These are phyloP conservation scores for Oidiodendron maius DNA, from an alignment of 495 filamentous ascomycete species.

Conservation along the genomic window DNA sequence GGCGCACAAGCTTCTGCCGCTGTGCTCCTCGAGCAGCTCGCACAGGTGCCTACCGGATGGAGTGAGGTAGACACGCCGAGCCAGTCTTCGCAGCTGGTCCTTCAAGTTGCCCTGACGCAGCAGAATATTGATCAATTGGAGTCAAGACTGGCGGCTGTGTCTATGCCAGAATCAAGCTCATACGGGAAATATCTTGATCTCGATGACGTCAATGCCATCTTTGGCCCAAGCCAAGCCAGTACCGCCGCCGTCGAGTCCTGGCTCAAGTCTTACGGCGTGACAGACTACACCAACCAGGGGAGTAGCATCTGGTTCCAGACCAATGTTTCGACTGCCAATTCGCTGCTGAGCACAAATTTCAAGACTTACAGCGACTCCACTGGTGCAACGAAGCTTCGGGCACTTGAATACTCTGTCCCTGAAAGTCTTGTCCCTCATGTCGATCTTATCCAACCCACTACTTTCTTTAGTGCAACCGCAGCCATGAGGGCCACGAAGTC, in stretches of 20 bases:
- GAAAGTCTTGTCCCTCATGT: slow-evolving; percentile 43
- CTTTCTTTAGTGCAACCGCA: slow-evolving; percentile 46
- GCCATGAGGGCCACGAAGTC: background rate
- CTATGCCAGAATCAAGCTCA: slow-evolving; percentile 44
- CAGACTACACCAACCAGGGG: background rate
- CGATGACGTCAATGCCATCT: slow-evolving; percentile 44
- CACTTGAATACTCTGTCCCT: slow-evolving; percentile 60
- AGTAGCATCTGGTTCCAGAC: slow-evolving; percentile 18
- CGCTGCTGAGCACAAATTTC: slow-evolving; percentile 42
- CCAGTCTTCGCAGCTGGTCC: slow-evolving; percentile 21
- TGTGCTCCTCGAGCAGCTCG: slow-evolving; percentile 39
- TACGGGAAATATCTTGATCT: slow-evolving; percentile 54
- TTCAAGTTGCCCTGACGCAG: slow-evolving; percentile 37
- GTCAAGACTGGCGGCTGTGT: slow-evolving; percentile 45
- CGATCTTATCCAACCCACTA: slow-evolving; percentile 55
- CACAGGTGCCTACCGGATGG: slow-evolving; percentile 42
- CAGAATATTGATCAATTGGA: slow-evolving; percentile 50
- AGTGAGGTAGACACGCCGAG: slow-evolving; percentile 26
- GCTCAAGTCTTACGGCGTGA: slow-evolving; percentile 30
- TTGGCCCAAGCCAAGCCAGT: slow-evolving; percentile 39
- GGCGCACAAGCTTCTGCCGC: slow-evolving; percentile 27
- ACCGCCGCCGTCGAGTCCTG: slow-evolving; percentile 38
- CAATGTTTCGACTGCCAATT: slow-evolving; percentile 40
- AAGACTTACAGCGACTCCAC: slow-evolving; percentile 32
- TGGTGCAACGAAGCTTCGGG: slow-evolving; percentile 38